These are phyloP conservation scores for Mycena vulgaris DNA, from an alignment of 768 basidiomycete genomes.

Conservation along the genomic window DNA sequence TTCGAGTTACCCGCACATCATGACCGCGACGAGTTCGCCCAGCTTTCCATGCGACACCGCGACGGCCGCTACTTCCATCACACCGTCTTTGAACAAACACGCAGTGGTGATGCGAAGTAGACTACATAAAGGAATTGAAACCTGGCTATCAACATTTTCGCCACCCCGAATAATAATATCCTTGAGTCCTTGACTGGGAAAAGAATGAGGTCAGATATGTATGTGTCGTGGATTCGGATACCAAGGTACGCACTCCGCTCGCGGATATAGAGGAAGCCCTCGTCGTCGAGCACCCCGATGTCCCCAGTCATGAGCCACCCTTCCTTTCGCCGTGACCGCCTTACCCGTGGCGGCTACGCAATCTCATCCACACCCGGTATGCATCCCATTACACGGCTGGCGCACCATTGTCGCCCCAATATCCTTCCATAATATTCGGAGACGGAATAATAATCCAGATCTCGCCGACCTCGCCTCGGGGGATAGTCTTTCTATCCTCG, in stretches of 20 bases:
- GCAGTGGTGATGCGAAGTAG: conserved; percentile 43
- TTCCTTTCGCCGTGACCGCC: conserved; percentile 64
- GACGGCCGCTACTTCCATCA: conserved; percentile 65
- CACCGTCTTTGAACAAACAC: conserved; percentile 69
- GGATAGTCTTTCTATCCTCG: conserved; percentile 48
- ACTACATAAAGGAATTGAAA: no score
- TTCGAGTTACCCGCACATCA: conserved; percentile 59
- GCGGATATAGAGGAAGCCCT: conserved; percentile 42
- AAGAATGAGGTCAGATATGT: background rate
- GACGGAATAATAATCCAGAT: conserved; percentile 55
- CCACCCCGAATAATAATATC: conserved; percentile 45
- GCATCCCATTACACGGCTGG: background rate
- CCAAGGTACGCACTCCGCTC: conserved; percentile 35
- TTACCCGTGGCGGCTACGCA: conserved; percentile 59
- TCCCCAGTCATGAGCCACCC: conserved; percentile 74
- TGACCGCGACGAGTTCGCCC: conserved; percentile 69
- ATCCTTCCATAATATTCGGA: conserved; percentile 54
- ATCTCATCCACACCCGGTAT: background rate
- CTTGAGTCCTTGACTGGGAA: conserved; percentile 40
- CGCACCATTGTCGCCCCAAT: conserved; percentile 67
- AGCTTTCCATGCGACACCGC: conserved; percentile 64
- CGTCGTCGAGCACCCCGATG: conserved; percentile 53
- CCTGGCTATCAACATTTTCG: conserved; percentile 12
- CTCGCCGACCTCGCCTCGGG: conserved; percentile 48
- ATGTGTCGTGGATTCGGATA: background rate